Base-by-base conservation (phyloP, 164 flowering plant species). In the Stephania yunnanensis region DNA sequence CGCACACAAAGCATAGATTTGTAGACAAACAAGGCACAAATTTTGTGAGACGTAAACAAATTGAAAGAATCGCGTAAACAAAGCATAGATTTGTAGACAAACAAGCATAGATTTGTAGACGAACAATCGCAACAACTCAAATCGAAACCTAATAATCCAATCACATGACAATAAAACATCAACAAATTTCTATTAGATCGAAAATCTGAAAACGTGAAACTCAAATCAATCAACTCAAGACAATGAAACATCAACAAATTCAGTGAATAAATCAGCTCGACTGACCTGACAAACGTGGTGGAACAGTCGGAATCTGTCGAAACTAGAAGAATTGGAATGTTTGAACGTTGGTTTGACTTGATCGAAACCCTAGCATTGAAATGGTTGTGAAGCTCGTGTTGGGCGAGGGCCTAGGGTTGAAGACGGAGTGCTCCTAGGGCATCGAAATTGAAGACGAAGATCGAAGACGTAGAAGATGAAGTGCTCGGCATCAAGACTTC, bases 241-340 rank as follows among this genome's bases (percentile, higher is more conserved):
- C 19, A 30, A 74, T 45, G 50, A 10, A 53, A 31, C 25, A 53
- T 53, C 77, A 9, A 69, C 1, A 10, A 20, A 58, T 42, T 36
- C 55, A 64, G 63, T 13, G 11, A 19, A 10, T 68, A 75, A 53
- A 25, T 55, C 17, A 55, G 55, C 25, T 36, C 55, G 25, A 58
- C 77, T 50, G 52, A 75, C 77, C 77, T 75, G 76, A 17, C 48
- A 46, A 65, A 46, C 29, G 36, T 12, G 75, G 22, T 46, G 31
- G 42, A 52, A 25, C 25, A 25, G 25, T 25, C 25, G 25, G 25
- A 25, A 25, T 25, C 25, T 25, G 25, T 10, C 50, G 20, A 44
- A 61, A 2, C 29, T 55, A 61, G 4, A 11, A 11, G 58, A 19
- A 45, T 70, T 61, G 29, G 25, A 44, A 58, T 45, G 9, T 36